Conservation (phyloP, 768 basidiomycete genomes). For the Psilocybe cyanescens region DNA sequence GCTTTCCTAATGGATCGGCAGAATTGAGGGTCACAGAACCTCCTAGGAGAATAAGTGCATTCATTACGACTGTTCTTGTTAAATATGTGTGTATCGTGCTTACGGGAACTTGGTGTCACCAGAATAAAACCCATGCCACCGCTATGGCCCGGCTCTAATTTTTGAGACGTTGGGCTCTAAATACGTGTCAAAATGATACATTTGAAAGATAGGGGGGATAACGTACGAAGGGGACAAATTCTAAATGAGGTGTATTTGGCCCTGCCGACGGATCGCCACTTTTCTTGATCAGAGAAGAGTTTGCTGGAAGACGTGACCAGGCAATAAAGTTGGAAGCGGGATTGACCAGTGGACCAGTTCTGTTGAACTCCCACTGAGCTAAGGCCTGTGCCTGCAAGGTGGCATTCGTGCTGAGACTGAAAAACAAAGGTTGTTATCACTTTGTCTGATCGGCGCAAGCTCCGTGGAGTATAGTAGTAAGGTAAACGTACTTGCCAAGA, state of each 20-base stretch:
- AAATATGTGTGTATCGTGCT: neutral
- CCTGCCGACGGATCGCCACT: slow-evolving; percentile 29
- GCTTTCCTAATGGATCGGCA: neutral
- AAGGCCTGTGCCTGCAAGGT: slow-evolving; percentile 25
- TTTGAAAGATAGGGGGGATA: neutral
- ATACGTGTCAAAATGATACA: too few species aligned
- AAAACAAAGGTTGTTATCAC: neutral
- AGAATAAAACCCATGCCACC: neutral
- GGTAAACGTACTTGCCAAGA: slow-evolving; percentile 19
- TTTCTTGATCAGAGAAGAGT: slow-evolving; percentile 20
- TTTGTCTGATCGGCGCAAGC: too few species aligned
- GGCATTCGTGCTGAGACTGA: slow-evolving; percentile 24
- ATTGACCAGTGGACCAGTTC: slow-evolving; percentile 25
- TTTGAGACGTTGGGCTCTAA: neutral
- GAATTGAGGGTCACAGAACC: slow-evolving; percentile 2
- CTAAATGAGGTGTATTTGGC: slow-evolving; percentile 27
- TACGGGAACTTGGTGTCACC: slow-evolving; percentile 2
- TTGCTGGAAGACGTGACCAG: slow-evolving; percentile 25
- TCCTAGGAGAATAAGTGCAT: neutral
- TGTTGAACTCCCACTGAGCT: slow-evolving; percentile 22
- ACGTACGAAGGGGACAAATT: slow-evolving; percentile 5
- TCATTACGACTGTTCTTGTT: neutral
- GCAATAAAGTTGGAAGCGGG: slow-evolving; percentile 24
- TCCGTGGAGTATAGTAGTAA: too few species aligned
- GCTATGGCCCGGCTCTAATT: neutral